phyloP scores from a whole-genome alignment of 805 yeast species.

The Metschnikowia cubensis region DNA sequence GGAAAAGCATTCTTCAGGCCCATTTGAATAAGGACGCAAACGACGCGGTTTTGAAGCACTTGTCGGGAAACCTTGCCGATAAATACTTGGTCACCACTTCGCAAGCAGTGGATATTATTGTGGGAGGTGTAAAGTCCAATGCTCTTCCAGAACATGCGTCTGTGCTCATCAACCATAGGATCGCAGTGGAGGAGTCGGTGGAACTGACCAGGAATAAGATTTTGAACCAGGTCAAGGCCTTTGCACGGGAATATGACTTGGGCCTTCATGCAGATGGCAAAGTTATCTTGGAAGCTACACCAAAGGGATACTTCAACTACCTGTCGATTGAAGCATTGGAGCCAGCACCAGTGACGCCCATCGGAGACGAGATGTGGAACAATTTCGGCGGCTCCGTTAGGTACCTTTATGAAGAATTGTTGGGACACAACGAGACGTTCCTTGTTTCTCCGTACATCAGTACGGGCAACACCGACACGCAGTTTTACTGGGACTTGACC shows the following conservation, averaged over 20 bases:
- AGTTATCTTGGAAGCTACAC: constrained; percentile 21
- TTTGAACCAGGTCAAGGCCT: constrained; percentile 23
- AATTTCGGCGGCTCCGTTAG: constrained; percentile 58
- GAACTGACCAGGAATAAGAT: constrained; percentile 29
- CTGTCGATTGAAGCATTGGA: constrained; percentile 26
- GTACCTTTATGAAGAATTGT: constrained; percentile 56
- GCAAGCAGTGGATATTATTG: constrained; percentile 45
- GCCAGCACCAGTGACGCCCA: constrained; percentile 47
- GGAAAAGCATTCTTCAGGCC: constrained; percentile 36
- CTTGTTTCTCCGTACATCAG: constrained; percentile 43
- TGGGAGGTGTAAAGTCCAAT: constrained; percentile 48
- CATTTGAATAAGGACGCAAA: constrained; percentile 36
- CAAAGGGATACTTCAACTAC: constrained; percentile 26
- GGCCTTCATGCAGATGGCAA: constrained; percentile 32
- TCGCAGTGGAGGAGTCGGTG: constrained; percentile 36
- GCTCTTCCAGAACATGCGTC: constrained; percentile 49
- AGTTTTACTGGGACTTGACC: constrained; percentile 52
- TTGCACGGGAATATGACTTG: constrained; percentile 36
- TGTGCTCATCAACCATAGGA: constrained; percentile 42
- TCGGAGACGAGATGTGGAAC: constrained; percentile 44
- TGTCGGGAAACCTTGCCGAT: constrained; percentile 22
- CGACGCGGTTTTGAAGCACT: constrained; percentile 29
- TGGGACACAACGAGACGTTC: constrained; percentile 20
- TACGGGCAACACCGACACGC: constrained; percentile 61
- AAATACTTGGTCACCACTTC: constrained; percentile 43